Percentiles rank a stretch among this genome's conserved stretches.
phyloP scores from a whole-genome alignment of 192 early-diverging fungal species.

The Coemansia sp. region DNA sequence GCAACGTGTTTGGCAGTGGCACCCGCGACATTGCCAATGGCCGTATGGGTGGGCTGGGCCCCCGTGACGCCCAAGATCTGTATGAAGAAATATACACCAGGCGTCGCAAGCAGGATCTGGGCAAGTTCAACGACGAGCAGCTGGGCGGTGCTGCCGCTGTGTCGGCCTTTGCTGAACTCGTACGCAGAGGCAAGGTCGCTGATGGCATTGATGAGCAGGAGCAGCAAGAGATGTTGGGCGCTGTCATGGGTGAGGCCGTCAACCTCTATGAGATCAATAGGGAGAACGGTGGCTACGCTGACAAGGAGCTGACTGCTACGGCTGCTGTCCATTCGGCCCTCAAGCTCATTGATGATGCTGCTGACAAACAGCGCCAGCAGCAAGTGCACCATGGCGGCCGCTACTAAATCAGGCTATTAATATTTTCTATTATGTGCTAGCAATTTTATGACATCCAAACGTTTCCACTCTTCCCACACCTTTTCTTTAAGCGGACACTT shows the following conservation, averaged over 20 bases:
- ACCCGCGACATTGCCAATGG: slow-evolving; percentile 35
- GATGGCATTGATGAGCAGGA: slow-evolving; percentile 18
- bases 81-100: slow-evolving; percentile 28
- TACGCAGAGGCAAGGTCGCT: slow-evolving; percentile 2
- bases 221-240: slow-evolving; percentile 38
- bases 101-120: background rate
- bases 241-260: slow-evolving; percentile 41
- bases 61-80: slow-evolving; percentile 16
- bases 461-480: too few relatives aligned
- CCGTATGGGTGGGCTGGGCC: slow-evolving; percentile 21
- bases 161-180: slow-evolving; percentile 24
- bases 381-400: slow-evolving; percentile 4
- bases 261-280: slow-evolving; percentile 15
- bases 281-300: slow-evolving; percentile 15
- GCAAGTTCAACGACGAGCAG: slow-evolving; percentile 27
- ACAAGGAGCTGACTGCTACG: slow-evolving; percentile 37
- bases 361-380: background rate
- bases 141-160: slow-evolving; percentile 46
- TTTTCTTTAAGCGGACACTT: too few relatives aligned
- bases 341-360: slow-evolving; percentile 39
- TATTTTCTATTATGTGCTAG: slow-evolving; percentile 5
- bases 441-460: too few relatives aligned
- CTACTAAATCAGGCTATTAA: background rate
- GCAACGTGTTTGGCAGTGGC: slow-evolving; percentile 45
- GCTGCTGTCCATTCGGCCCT: slow-evolving; percentile 38